Conservation (phyloP, 108 stramenopile species). For the Cyclotella choctawhatcheeana region DNA sequence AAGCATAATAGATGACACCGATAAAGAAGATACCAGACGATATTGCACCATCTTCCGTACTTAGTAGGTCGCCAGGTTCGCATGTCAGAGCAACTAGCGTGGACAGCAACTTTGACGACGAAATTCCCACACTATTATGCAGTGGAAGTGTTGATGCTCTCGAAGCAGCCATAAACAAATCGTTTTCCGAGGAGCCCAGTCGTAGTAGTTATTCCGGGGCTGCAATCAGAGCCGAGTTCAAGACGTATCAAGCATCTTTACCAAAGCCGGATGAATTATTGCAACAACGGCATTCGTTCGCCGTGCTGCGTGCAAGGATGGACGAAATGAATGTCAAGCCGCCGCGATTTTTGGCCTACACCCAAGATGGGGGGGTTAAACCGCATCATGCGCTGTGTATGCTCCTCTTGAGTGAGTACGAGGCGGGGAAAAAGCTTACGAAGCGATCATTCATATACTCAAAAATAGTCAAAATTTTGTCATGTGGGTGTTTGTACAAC, state of each 20-base stretch:
- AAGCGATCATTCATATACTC: background rate
- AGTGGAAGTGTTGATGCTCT: constrained; percentile 17
- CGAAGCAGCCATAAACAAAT: constrained; percentile 15
- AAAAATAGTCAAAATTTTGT: constrained; percentile 23
- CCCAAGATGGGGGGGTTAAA: constrained; percentile 38
- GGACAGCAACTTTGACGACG: constrained; percentile 39
- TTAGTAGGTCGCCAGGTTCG: too few relatives aligned
- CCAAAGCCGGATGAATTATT: constrained; percentile 40
- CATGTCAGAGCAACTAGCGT: constrained; percentile 28
- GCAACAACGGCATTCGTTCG: constrained; percentile 39
- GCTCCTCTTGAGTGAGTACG: constrained; percentile 39
- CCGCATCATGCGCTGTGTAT: constrained; percentile 45
- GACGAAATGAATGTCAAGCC: constrained; percentile 16
- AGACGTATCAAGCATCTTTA: constrained; percentile 34
- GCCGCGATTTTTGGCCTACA: constrained; percentile 39
- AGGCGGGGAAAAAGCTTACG: constrained; percentile 11
- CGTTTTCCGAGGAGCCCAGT: background rate
- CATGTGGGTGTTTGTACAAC: constrained; percentile 31
- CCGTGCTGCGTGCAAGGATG: constrained; percentile 22
- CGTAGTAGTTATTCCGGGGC: constrained; percentile 32
- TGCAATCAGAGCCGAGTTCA: constrained; percentile 41
- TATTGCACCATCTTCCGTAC: too few relatives aligned
- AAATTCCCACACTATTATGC: constrained; percentile 25
- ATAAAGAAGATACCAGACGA: too few relatives aligned
- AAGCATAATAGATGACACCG: too few relatives aligned